A percentile compares a stretch with the other conserved stretches of the same genome.
Conservation (phyloP, 768 basidiomycete species). For the Leccinum rimulosum region DNA sequence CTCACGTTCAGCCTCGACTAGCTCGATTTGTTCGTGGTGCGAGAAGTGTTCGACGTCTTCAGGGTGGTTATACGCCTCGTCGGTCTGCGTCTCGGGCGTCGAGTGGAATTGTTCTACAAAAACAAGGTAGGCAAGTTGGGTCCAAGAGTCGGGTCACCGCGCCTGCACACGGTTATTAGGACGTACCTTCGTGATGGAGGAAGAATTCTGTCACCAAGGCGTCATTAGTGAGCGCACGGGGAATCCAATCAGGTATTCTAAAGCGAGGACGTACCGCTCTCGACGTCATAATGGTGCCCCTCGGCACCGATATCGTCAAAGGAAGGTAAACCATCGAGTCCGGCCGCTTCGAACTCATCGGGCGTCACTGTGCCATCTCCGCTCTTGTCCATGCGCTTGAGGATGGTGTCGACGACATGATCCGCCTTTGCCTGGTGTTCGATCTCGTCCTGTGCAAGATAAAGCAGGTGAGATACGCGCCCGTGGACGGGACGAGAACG, state of each 20-base stretch:
- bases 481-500: background rate
- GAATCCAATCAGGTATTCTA: background rate
- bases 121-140: background rate
- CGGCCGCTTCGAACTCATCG: constrained; percentile 70
- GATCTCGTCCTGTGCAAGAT: constrained; percentile 54
- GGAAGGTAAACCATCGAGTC: constrained; percentile 74
- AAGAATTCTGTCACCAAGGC: constrained; percentile 68
- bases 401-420: constrained; percentile 66
- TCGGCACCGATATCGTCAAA: constrained; percentile 84
- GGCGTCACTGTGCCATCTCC: constrained; percentile 66
- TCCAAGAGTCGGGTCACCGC: background rate
- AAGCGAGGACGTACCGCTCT: constrained; percentile 61
- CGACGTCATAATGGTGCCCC: constrained; percentile 91
- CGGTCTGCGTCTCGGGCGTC: constrained; percentile 96
- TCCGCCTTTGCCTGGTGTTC: constrained; percentile 84
- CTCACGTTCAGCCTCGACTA: constrained; percentile 77
- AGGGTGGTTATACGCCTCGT: constrained; percentile 90
- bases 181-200: constrained; percentile 91
- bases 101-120: constrained; percentile 81
- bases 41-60: constrained; percentile 93
- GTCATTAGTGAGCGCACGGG: background rate
- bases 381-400: constrained; percentile 70
- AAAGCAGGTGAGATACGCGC: background rate
- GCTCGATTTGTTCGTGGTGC: constrained; percentile 85
- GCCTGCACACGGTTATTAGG: no score